These are phyloP conservation scores for Cyanidium caldarium DNA, from an alignment of 23 red algal species.

Conservation along the genomic window DNA sequence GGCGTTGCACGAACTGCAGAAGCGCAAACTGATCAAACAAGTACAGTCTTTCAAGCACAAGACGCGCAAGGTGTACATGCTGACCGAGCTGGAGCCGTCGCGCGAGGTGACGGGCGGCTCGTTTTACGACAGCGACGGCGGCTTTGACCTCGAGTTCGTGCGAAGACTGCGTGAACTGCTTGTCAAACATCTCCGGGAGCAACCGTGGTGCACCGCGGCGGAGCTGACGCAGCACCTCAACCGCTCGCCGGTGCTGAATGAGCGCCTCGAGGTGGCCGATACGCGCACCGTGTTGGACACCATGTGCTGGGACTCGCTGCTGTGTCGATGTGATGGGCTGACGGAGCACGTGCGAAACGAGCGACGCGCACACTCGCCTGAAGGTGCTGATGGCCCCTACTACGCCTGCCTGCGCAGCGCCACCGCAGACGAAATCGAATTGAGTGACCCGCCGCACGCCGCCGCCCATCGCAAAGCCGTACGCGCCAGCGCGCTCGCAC, in stretches of 20 bases:
- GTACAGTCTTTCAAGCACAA: slow-evolving; percentile 8
- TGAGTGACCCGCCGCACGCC: no score
- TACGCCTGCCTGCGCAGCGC: no score
- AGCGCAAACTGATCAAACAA: slow-evolving; percentile 16
- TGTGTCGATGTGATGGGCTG: background rate
- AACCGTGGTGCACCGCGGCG: background rate
- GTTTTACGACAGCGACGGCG: slow-evolving; percentile 5
- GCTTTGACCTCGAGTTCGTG: slow-evolving; percentile 18
- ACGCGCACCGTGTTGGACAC: background rate
- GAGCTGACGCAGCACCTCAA: slow-evolving; percentile 1
- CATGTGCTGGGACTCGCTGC: slow-evolving; percentile 4
- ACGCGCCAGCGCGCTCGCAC: background rate
- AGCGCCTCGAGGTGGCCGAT: background rate
- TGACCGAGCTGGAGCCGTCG: slow-evolving; percentile 6
- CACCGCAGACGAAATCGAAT: no score
- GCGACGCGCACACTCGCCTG: no score
- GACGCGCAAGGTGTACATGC: slow-evolving; percentile 30
- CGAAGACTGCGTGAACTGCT: slow-evolving; percentile 1
- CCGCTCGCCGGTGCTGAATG: background rate
- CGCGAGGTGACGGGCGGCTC: slow-evolving; percentile 17
- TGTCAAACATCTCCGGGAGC: background rate
- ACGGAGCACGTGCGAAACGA: no score
- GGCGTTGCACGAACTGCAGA: slow-evolving; percentile 7
- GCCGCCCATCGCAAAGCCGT: no score
- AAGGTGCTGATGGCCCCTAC: no score